These are phyloP conservation scores for Vicia villosa DNA, from an alignment of 306 rosid genomes.

Conservation along the genomic window DNA sequence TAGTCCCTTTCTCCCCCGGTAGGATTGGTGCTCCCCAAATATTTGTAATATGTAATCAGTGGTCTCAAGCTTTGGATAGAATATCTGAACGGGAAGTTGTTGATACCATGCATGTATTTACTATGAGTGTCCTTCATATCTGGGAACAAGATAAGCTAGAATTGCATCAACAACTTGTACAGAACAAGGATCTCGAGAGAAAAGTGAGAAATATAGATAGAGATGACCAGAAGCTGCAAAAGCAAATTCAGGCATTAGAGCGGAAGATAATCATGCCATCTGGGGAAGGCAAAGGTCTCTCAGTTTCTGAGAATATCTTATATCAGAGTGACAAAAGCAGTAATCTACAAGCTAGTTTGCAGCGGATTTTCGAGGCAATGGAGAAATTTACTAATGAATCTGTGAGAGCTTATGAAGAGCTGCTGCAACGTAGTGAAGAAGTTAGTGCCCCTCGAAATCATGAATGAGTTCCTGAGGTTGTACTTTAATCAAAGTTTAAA, in stretches of 20 bases:
- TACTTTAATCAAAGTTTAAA: conserved; percentile 5
- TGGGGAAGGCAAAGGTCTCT: conserved; percentile 54
- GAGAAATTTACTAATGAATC: conserved; percentile 80
- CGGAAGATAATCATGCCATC: conserved; percentile 60
- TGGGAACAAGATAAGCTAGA: conserved; percentile 88
- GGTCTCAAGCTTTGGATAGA: conserved; percentile 93
- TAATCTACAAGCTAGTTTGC: conserved; percentile 81
- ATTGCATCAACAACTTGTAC: conserved; percentile 67
- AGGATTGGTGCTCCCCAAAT: conserved; percentile 90
- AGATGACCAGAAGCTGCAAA: conserved; percentile 87
- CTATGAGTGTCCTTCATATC: conserved; percentile 69
- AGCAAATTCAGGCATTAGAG: conserved; percentile 86
- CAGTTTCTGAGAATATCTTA: conserved; percentile 62
- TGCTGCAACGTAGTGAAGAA: conserved; percentile 74
- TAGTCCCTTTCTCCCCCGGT: conserved; percentile 91
- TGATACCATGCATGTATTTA: conserved; percentile 75
- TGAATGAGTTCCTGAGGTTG: conserved; percentile 47
- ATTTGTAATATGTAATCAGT: conserved; percentile 91
- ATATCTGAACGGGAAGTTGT: conserved; percentile 91
- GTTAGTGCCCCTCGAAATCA: conserved; percentile 47
- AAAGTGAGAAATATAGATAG: conserved; percentile 72
- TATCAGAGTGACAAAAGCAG: conserved; percentile 79
- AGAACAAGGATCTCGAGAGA: conserved; percentile 78
- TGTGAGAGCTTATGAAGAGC: conserved; percentile 76
- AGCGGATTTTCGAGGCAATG: conserved; percentile 91